Conservation (phyloP, 2,329 filamentous ascomycete genomes). For the Penicillium sp. region DNA sequence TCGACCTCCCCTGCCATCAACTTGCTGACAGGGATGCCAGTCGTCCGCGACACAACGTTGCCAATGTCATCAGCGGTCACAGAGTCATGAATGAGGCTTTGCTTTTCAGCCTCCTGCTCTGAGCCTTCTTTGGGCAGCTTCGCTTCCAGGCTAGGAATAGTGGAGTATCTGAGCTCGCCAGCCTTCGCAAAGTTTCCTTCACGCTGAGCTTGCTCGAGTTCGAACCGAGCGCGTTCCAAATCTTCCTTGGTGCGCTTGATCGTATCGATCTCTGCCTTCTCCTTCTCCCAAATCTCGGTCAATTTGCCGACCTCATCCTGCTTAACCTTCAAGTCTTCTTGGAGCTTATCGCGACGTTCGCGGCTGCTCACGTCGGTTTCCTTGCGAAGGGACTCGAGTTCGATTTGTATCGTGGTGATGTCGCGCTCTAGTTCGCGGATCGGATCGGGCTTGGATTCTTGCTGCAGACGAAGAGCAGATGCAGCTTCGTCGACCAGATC, state of each 20-base stretch:
- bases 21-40: constrained; percentile 90
- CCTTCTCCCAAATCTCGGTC: constrained; percentile 85
- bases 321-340: constrained; percentile 72
- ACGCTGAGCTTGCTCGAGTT: constrained; percentile 84
- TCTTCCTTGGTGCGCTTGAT: constrained; percentile 87
- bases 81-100: constrained; percentile 81
- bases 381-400: constrained; percentile 90
- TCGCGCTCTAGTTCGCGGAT: constrained; percentile 91
- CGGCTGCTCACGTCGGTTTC: constrained; percentile 88
- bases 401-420: constrained; percentile 97
- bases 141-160: constrained; percentile 77
- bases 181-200: constrained; percentile 86
- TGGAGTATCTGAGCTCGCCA: constrained; percentile 86
- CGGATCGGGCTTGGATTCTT: constrained; percentile 94
- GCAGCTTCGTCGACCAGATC: constrained; percentile 96
- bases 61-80: constrained; percentile 97
- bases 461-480: constrained; percentile 83
- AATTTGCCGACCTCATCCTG: constrained; percentile 75
- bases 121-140: constrained; percentile 75
- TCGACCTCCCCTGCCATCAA: constrained; percentile 92
- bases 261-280: constrained; percentile 78
- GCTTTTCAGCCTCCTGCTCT: constrained; percentile 47
- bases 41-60: constrained; percentile 83
- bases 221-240: constrained; percentile 80
- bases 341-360: constrained; percentile 83